Base-by-base conservation (phyloP, 805 yeast genomes). In the Pichia deserticola region DNA sequence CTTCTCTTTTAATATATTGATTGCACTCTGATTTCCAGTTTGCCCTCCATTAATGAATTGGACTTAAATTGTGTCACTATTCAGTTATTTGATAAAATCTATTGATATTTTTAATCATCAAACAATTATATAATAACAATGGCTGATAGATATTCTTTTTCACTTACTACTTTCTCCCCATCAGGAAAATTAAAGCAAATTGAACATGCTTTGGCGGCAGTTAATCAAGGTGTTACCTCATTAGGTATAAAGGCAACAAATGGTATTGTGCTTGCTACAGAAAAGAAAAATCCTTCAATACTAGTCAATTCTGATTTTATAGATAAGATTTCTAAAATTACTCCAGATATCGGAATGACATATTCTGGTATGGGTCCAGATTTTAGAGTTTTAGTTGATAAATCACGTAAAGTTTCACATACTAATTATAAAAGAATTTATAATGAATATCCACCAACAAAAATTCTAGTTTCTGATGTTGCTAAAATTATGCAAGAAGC, bases 351-450 rank as follows among this genome's bases (percentile, higher is more conserved):
- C 59, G 99, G 97, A 51, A 89, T 93, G 77, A 90, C 95, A 5
- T 93, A 93, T 69, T 78, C 96, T 7, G 99, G 99, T 20, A 90
- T 93, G 98, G 98, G 98, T 29, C 99, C 99, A 27, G 99, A 93
- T 67, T 93, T 86, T 73, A 78, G 99, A 56, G 96, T 93, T 13
- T 77, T 93, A 35, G 89, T 90, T 45, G 98, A 93, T 70, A 86
- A 86, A 67, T 89, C 98, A 10, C 81, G 99, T 60, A 90, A 89
- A 68, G 82, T 86, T 52, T 87, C 97, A 41, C 98, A 93, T 67
- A 83, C 97, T 27, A 79, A 85, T 62, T 93, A 93, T 70, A 90
- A 92, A 72, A 81, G 96, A 65, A 75, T 90, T 53, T 93, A 92
- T 72, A 90, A 92, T 65, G 98, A 93, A 69, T 88, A 93, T 68